Evolutionary conservation across 2,329 filamentous ascomycete species (phyloP).

Genomic region (Colletotrichum somersetense): DNA sequence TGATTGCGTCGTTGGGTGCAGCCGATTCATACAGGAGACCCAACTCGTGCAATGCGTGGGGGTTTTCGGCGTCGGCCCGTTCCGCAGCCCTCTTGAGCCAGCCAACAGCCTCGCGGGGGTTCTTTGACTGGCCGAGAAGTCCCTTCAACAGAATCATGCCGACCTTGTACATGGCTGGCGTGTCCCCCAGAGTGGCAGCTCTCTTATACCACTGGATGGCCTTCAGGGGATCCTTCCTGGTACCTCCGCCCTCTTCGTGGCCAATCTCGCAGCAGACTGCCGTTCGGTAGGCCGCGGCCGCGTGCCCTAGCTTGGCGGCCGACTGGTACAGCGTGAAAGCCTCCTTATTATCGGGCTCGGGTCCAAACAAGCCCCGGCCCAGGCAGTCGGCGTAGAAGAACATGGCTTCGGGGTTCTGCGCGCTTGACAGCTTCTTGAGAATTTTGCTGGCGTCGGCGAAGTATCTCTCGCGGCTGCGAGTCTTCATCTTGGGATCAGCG

Average conservation of each 20-base stretch:
- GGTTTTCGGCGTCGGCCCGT: slow-evolving; percentile 87
- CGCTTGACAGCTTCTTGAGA: slow-evolving; percentile 85
- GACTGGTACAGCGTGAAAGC: slow-evolving; percentile 95
- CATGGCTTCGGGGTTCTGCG: slow-evolving; percentile 86
- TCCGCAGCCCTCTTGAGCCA: slow-evolving; percentile 97
- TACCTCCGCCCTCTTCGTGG: slow-evolving; percentile 93
- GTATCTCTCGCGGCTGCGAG: slow-evolving; percentile 85
- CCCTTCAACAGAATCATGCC: slow-evolving; percentile 97
- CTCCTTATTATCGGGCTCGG: slow-evolving; percentile 88
- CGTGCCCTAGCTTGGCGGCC: slow-evolving; percentile 89
- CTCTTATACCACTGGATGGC: slow-evolving; percentile 99
- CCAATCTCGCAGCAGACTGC: slow-evolving; percentile 98
- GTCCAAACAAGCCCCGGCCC: slow-evolving; percentile 82
- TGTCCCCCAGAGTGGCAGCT: slow-evolving; percentile 89
- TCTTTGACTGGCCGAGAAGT: slow-evolving; percentile 86
- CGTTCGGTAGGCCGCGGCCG: slow-evolving; percentile 90
- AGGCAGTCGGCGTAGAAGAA: slow-evolving; percentile 94
- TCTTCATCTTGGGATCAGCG: slow-evolving; percentile 77
- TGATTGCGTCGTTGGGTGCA: slow-evolving; percentile 76
- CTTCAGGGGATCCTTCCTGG: slow-evolving; percentile 89
- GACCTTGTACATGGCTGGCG: slow-evolving; percentile 97
- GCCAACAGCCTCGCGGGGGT: slow-evolving; percentile 85
- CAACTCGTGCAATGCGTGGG: slow-evolving; percentile 93
- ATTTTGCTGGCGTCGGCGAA: slow-evolving; percentile 89
- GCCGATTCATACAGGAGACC: slow-evolving; percentile 75